Evolutionary conservation across 1,284 basidiomycete genomes (phyloP), one percentile per base, ranked within the genome.

Genomic region (Naganishia sp.): DNA sequence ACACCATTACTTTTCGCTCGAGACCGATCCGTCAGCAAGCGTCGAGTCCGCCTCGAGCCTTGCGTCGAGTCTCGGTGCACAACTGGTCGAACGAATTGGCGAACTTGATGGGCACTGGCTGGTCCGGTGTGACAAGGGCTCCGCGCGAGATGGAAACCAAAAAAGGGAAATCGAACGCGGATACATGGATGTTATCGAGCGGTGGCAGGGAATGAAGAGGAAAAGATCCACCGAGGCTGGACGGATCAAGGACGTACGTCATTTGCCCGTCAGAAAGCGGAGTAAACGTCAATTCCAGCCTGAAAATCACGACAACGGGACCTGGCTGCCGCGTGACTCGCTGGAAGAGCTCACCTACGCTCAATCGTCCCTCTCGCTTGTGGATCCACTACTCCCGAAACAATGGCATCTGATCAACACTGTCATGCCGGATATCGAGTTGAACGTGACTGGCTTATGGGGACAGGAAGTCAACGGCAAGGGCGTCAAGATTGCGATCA

Each of bases 31-130:
- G 10, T 11, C 39, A 15, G 43, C 61, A 9, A 52, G 45, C 15
- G 81, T 83, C 68, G 84, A 88, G 65, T 80, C 88, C 69, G 78
- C 79, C 53, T 84, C 87, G 58, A 51, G 54, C 0, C 73, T 75
- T 11, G 66, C 69, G 0, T 55, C 70, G 1, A 79, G 82, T 1
- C 84, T 98, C 9, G 88, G 88, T 25, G 88, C 92, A 11, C 89
- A 98, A 77, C 81, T 96, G 57, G 89, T 98, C 58, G 92, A 95
- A 74, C 87, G 85, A 69, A 88, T 89, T 15, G 95, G 95, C 45
- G 89, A 96, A 77, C 85, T 99, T 11, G 76, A 77, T 3, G 84
- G 93, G 66, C 85, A 90, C 77, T 99, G 90, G 89, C 84, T 99
- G 4, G 86, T 97, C n/a, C 85, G 91, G 17, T 81, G 83, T 49